Evolutionary conservation across 495 filamentous ascomycete genomes (phyloP).

Genomic region (Stereocaulon alpinum): DNA sequence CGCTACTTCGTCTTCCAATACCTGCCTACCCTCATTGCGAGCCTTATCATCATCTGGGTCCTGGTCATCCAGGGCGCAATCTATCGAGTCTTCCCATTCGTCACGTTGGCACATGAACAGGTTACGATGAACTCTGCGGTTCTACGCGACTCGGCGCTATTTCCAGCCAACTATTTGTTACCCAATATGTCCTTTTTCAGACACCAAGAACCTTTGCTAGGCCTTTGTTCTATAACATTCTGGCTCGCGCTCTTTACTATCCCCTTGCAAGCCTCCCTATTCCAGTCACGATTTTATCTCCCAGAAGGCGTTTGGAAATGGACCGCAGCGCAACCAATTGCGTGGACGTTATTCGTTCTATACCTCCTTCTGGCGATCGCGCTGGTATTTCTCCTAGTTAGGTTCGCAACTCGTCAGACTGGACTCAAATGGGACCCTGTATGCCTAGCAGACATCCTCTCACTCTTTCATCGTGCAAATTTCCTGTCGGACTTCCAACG

Average conservation of each 20-base stretch:
- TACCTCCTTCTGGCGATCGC: conserved; percentile 58
- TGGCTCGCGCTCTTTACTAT: conserved; percentile 57
- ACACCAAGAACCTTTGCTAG: conserved; percentile 44
- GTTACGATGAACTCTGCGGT: conserved; percentile 25
- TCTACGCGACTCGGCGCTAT: conserved; percentile 34
- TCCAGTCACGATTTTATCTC: conserved; percentile 44
- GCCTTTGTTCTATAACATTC: conserved; percentile 43
- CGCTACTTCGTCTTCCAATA: conserved; percentile 84
- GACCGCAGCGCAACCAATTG: conserved; percentile 63
- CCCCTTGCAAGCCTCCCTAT: conserved; percentile 54
- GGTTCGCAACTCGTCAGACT: conserved; percentile 41
- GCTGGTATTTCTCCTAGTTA: conserved; percentile 41
- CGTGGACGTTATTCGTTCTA: conserved; percentile 65
- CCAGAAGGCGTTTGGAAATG: conserved; percentile 53
- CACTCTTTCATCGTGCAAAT: conserved; percentile 70
- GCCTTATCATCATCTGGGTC: conserved; percentile 60
- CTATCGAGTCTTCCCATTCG: conserved; percentile 70
- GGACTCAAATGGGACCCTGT: conserved; percentile 78
- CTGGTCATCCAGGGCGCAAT: conserved; percentile 64
- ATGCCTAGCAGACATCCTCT: conserved; percentile 68
- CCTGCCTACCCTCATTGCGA: conserved; percentile 67
- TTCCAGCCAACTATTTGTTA: conserved; percentile 44
- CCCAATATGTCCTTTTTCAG: conserved; percentile 49
- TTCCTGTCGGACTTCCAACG: conserved; percentile 56
- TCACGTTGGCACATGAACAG: conserved; percentile 53